Conservation (phyloP, 1,139 yeast species). For the Debaryomyces singareniensis region DNA sequence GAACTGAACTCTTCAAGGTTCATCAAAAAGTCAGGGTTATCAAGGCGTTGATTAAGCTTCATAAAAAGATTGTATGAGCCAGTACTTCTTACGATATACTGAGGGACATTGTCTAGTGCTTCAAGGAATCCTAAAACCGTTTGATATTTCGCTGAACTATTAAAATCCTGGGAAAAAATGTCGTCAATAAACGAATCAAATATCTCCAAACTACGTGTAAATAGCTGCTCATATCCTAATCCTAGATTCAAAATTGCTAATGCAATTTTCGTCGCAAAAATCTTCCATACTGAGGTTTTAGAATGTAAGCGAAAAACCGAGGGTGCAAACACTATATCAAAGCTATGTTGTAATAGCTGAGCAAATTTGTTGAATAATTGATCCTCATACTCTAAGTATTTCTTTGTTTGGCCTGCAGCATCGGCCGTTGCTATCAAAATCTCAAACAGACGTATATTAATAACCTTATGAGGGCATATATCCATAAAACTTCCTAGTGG, state of each 20-base stretch:
- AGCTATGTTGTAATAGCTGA: constrained; percentile 54
- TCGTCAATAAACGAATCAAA: constrained; percentile 18
- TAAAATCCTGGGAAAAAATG: constrained; percentile 15
- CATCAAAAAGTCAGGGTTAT: constrained; percentile 34
- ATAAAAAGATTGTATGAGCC: constrained; percentile 20
- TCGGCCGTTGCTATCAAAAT: constrained; percentile 61
- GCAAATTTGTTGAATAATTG: constrained; percentile 48
- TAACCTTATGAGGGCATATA: constrained; percentile 28
- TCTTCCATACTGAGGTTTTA: constrained; percentile 32
- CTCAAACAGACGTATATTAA: constrained; percentile 59
- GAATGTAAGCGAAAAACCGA: constrained; percentile 16
- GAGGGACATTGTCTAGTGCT: constrained; percentile 32
- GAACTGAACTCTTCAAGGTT: constrained; percentile 33
- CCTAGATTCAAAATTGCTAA: constrained; percentile 33
- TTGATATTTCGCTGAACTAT: constrained; percentile 32
- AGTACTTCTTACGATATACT: constrained; percentile 22
- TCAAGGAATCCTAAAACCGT: constrained; percentile 41
- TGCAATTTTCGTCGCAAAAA: constrained; percentile 29
- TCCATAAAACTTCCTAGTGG: constrained; percentile 1
- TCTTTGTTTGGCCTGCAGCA: constrained; percentile 37
- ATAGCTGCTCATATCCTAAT: constrained; percentile 19
- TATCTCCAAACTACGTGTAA: constrained; percentile 23
- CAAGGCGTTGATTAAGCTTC: constrained; percentile 28
- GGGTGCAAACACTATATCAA: constrained; percentile 39
- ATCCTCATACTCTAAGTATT: constrained; percentile 41